These are phyloP conservation scores for Hypomontagnella submonticulosa DNA, from an alignment of 495 filamentous ascomycete species.

Conservation along the genomic window DNA sequence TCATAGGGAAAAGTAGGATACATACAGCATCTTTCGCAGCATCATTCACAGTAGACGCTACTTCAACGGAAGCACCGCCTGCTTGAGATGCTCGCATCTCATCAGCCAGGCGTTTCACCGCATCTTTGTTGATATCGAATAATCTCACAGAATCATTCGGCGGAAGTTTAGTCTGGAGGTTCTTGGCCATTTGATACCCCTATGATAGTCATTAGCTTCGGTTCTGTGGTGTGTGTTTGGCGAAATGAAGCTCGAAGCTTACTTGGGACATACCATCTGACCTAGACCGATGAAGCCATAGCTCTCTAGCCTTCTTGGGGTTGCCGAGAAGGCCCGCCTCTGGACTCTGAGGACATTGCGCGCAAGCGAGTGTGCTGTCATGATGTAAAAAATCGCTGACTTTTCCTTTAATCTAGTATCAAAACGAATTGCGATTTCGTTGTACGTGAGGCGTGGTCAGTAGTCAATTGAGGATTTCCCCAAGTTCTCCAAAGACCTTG, in stretches of 20 bases:
- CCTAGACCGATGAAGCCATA: conserved; percentile 90
- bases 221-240: conserved; percentile 3
- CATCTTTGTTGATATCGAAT: conserved; percentile 77
- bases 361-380: conserved; percentile 49
- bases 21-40: conserved; percentile 80
- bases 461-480: conserved; percentile 36
- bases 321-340: conserved; percentile 66
- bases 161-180: conserved; percentile 80
- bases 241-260: not conserved
- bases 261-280: conserved; percentile 75
- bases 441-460: conserved; percentile 5
- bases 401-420: not conserved
- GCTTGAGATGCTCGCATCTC: conserved; percentile 65
- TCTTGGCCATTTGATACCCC: conserved; percentile 90
- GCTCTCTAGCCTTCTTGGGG: conserved; percentile 65
- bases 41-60: conserved; percentile 67
- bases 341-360: conserved; percentile 46
- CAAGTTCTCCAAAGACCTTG: conserved; percentile 23
- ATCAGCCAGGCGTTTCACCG: conserved; percentile 66
- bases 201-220: conserved; percentile 31
- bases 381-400: conserved; percentile 23
- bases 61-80: conserved; percentile 63
- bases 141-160: conserved; percentile 73
- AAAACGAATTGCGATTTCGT: not conserved
- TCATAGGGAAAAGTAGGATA: conserved; percentile 34